Conservation (phyloP, 441 rosid species). For the Rhodomyrtus psidioides region DNA sequence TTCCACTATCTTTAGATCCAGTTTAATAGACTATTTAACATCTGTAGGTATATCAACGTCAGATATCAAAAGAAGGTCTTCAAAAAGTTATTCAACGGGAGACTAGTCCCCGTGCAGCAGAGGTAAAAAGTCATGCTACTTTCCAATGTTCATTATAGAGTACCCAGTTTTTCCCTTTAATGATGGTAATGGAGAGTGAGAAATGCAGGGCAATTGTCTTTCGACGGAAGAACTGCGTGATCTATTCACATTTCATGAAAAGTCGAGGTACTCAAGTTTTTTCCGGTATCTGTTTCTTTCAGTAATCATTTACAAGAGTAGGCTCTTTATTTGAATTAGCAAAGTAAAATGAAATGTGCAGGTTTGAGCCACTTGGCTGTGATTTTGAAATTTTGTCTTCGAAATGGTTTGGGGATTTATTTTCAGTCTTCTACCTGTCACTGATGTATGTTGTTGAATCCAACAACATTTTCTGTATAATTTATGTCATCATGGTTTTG, state of each 20-base stretch:
- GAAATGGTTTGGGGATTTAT: neutral
- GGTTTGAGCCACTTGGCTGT: neutral
- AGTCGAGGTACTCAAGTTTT: constrained; percentile 40
- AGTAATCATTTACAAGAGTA: neutral
- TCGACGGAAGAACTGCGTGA: constrained; percentile 87
- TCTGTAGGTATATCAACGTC: constrained; percentile 93
- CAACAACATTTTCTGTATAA: neutral
- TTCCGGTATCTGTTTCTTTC: neutral
- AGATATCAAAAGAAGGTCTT: constrained; percentile 99
- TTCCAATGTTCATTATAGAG: neutral
- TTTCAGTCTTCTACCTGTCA: neutral
- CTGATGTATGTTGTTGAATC: neutral
- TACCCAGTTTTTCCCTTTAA: neutral
- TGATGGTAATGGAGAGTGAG: constrained; percentile 5
- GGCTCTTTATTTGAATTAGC: neutral
- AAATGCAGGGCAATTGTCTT: constrained; percentile 71
- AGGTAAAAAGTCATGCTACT: constrained; percentile 31
- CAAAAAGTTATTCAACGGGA: constrained; percentile 88
- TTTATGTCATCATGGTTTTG: neutral
- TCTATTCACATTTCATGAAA: constrained; percentile 74
- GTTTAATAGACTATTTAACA: neutral
- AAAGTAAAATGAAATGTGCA: neutral
- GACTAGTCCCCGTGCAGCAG: constrained; percentile 28
- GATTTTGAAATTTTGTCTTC: neutral
- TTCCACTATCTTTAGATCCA: neutral